These are phyloP conservation scores for Diplotaxis tenuifolia DNA, from an alignment of 345 rosid genomes.

Conservation along the genomic window DNA sequence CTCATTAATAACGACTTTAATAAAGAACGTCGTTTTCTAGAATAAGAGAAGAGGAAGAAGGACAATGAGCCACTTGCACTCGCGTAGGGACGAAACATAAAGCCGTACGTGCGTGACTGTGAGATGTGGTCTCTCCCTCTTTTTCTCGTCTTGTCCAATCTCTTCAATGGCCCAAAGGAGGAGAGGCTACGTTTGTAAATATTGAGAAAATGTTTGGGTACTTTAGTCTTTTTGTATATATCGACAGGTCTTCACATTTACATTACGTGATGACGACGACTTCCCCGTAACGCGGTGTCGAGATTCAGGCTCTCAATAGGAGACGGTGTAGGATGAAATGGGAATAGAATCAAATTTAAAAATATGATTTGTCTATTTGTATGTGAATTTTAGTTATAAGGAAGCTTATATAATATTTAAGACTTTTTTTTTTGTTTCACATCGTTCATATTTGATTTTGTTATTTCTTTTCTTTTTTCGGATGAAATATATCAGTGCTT, in stretches of 20 bases:
- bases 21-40: slow-evolving; percentile 19
- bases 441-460: not conserved
- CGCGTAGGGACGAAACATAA: slow-evolving; percentile 26
- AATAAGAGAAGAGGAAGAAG: slow-evolving; percentile 2
- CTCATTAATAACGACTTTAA: slow-evolving; percentile 4
- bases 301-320: not conserved
- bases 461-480: not conserved
- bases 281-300: slow-evolving; percentile 22
- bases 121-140: slow-evolving; percentile 26
- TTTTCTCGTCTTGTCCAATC: slow-evolving; percentile 36
- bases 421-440: not conserved
- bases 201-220: not conserved
- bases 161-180: not conserved
- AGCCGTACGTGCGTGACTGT: slow-evolving; percentile 32
- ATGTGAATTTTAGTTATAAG: not conserved
- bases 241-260: not conserved
- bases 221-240: not conserved
- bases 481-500: not conserved
- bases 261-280: slow-evolving; percentile 28
- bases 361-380: not conserved
- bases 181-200: slow-evolving; percentile 2
- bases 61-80: slow-evolving; percentile 35
- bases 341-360: not conserved
- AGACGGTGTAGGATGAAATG: not conserved
- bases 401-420: too few species aligned